Base-by-base conservation (phyloP, 306 rosid genomes). In the Quercus variabilis region DNA sequence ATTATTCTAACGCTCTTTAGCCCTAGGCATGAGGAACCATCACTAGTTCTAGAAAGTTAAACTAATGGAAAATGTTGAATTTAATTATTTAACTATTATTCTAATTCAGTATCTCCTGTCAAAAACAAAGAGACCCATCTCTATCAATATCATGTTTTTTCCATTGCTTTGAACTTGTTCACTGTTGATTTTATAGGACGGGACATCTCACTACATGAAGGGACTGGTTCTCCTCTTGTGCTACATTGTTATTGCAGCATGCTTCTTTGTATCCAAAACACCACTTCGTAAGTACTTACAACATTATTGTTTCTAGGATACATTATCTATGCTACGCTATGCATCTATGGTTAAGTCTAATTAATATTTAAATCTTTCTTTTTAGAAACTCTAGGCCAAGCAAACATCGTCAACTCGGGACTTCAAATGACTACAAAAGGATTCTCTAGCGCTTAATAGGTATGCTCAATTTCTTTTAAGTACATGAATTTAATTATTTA, bases 161-260 rank as follows among this genome's bases (percentile, higher is more conserved):
- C 46, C 46, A 38, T 38, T 38, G 46, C 10, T 38, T 38, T 38
- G 46, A 28, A 52, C 54, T 14, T 19, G 51, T 85, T 17, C 35
- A 43, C 11, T 25, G 15, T 30, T 5, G 49, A 33, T 67, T 28
- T 74, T 81, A 74, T 57, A 95, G 97, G 99, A 93, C 86, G 99
- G 99, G 13, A 90, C 94, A 71, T 95, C 96, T 78, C 93, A 91
- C 88, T 95, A 95, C 91, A 75, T 95, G 79, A 95, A 95, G 84
- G 99, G 99, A 31, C 64, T 93, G 72, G 55, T 93, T 88, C 98
- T 95, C 74, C 83, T 95, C 33, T 87, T 95, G 13, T 93, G 94
- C 88, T 95, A 95, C 86, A 3, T 95, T 80, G 84, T 90, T 52
- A 95, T 91, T 62, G 95, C 91, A 12, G 89, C 98, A 70, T 93